These are phyloP conservation scores for Pyrrhoderma noxium DNA, from an alignment of 1,284 basidiomycete species.

Conservation along the genomic window DNA sequence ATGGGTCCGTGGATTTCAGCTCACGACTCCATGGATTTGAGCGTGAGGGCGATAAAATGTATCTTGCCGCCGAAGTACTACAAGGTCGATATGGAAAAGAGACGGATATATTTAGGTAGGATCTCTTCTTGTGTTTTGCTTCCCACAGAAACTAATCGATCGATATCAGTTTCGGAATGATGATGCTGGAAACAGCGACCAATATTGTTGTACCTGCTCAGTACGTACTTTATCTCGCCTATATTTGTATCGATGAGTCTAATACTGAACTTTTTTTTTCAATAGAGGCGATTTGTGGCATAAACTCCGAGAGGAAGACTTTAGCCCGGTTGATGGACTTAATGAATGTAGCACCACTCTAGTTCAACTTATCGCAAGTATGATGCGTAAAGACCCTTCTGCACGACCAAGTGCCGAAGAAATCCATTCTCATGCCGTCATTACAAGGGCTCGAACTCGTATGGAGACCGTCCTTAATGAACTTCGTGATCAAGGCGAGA, in stretches of 20 bases:
- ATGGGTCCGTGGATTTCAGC: constrained; percentile 21
- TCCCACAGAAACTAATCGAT: neutral
- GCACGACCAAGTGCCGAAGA: constrained; percentile 52
- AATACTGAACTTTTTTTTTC: constrained; percentile 8
- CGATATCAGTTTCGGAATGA: constrained; percentile 81
- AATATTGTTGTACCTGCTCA: constrained; percentile 96
- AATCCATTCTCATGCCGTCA: constrained; percentile 59
- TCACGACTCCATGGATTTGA: constrained; percentile 62
- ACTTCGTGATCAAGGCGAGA: constrained; percentile 33
- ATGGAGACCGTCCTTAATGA: constrained; percentile 51
- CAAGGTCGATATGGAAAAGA: constrained; percentile 87
- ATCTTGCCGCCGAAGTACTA: constrained; percentile 97
- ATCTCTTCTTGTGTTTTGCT: constrained; percentile 14
- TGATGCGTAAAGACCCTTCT: constrained; percentile 72
- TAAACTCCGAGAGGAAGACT: constrained; percentile 86
- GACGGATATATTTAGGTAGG: constrained; percentile 94
- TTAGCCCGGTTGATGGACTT: constrained; percentile 71
- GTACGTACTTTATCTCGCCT: constrained; percentile 49
- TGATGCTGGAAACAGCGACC: constrained; percentile 89
- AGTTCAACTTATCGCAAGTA: constrained; percentile 61
- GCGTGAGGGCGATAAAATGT: constrained; percentile 94
- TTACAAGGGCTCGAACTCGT: constrained; percentile 55
- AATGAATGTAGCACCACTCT: constrained; percentile 63
- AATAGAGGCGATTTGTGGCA: constrained; percentile 88
- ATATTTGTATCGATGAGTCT: neutral